These are phyloP conservation scores for Claviceps cyperi DNA, from an alignment of 2,329 filamentous ascomycete species.

Conservation along the genomic window DNA sequence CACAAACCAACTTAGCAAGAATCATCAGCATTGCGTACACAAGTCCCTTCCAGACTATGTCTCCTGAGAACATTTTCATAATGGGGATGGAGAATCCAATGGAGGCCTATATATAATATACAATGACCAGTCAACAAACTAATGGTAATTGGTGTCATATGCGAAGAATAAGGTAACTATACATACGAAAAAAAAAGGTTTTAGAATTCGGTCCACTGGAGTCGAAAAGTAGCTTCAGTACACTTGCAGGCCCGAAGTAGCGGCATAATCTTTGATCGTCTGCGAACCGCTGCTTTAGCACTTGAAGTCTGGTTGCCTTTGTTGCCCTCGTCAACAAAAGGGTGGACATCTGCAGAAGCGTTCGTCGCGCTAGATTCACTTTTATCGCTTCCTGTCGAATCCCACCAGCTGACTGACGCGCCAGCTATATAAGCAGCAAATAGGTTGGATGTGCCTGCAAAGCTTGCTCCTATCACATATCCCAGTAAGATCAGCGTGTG, in stretches of 20 bases:
- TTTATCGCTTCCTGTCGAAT: constrained; percentile 18
- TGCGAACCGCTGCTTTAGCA: not conserved
- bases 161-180: too few relatives aligned
- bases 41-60: constrained; percentile 56
- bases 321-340: not conserved
- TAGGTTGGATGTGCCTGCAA: constrained; percentile 47
- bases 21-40: constrained; percentile 61
- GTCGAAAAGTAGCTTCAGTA: constrained; percentile 27
- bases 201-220: constrained; percentile 36
- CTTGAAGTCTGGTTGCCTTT: not conserved
- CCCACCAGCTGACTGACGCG: constrained; percentile 45
- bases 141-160: not conserved
- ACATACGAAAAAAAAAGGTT: constrained; percentile 57
- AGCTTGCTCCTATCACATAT: constrained; percentile 35
- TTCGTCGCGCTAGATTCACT: not conserved
- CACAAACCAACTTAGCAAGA: constrained; percentile 44
- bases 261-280: not conserved
- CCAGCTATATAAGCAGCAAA: constrained; percentile 51
- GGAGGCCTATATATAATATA: constrained; percentile 15
- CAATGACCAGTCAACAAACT: not conserved
- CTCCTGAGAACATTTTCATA: constrained; percentile 47
- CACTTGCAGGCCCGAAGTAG: constrained; percentile 8
- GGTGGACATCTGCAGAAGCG: not conserved
- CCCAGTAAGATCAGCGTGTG: constrained; percentile 36
- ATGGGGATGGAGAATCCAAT: constrained; percentile 73